phyloP scores from a whole-genome alignment of 177 flowering plant genomes.

The Vitis hybrid region DNA sequence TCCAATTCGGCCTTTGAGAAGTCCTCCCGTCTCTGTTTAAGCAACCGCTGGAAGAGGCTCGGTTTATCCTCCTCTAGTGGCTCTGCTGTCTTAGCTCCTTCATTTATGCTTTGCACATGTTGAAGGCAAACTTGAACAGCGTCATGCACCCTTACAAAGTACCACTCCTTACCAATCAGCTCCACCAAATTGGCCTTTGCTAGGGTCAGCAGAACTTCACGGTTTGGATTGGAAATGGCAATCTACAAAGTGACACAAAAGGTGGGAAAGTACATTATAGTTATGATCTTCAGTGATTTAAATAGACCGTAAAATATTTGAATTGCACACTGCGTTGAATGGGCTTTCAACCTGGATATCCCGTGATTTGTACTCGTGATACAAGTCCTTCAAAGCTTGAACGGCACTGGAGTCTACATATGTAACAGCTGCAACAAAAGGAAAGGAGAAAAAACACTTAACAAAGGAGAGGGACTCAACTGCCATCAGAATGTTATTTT shows the following conservation, averaged over 20 bases:
- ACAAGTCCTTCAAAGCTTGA: slow-evolving; percentile 85
- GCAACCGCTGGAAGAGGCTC: slow-evolving; percentile 38
- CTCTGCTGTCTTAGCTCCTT: slow-evolving; percentile 27
- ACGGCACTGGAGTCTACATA: slow-evolving; percentile 95
- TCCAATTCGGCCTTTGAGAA: slow-evolving; percentile 41
- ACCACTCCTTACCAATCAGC: slow-evolving; percentile 94
- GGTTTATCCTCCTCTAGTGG: slow-evolving; percentile 17
- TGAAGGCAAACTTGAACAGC: slow-evolving; percentile 98
- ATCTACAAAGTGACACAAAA: slow-evolving; percentile 47
- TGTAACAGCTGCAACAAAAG: slow-evolving; percentile 69
- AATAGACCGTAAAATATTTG: no score
- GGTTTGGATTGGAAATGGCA: slow-evolving; percentile 91
- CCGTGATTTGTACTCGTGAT: slow-evolving; percentile 79
- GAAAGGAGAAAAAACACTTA: background rate
- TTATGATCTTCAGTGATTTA: background rate
- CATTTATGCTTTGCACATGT: slow-evolving; percentile 56
- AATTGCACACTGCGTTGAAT: background rate
- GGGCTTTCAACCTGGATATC: slow-evolving; percentile 66
- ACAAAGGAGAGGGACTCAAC: no score
- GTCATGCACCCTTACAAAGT: slow-evolving; percentile 92
- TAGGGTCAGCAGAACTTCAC: slow-evolving; percentile 70
- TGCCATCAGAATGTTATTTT: no score
- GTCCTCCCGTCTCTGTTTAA: slow-evolving; percentile 41
- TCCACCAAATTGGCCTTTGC: slow-evolving; percentile 69
- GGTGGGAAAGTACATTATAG: background rate